Evolutionary conservation across 78 protist species (phyloP).

Genomic region (Dictyostelium purpureum): DNA sequence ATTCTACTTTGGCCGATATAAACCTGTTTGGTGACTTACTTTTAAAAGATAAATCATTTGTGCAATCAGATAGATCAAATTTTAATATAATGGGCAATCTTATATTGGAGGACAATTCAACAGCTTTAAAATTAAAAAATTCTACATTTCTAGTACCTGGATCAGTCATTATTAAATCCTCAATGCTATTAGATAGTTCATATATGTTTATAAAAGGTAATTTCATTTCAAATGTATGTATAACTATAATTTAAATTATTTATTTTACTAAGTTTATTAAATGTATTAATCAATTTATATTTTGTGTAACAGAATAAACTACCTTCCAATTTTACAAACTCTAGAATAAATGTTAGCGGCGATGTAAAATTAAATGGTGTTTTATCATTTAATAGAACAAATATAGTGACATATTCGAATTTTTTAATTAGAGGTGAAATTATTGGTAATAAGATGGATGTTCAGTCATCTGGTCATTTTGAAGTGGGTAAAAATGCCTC

Average conservation of each 20-base stretch:
- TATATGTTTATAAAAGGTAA: not conserved
- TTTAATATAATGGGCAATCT: not conserved
- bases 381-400: not conserved
- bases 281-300: too few species aligned
- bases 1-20: not conserved
- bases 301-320: not conserved
- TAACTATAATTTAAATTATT: too few species aligned
- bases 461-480: not conserved
- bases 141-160: not conserved
- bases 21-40: not conserved
- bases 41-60: slow-evolving; percentile 2
- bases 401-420: not conserved
- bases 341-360: not conserved
- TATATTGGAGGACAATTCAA: not conserved
- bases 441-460: not conserved
- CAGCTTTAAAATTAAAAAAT: not conserved
- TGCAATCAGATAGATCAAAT: not conserved
- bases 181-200: not conserved
- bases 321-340: not conserved
- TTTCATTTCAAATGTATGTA: not conserved
- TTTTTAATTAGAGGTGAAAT: not conserved
- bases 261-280: too few species aligned
- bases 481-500: not conserved
- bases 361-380: not conserved
- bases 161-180: not conserved